phyloP scores from a whole-genome alignment of 805 yeast species.

The Lachancea lanzarotensis region DNA sequence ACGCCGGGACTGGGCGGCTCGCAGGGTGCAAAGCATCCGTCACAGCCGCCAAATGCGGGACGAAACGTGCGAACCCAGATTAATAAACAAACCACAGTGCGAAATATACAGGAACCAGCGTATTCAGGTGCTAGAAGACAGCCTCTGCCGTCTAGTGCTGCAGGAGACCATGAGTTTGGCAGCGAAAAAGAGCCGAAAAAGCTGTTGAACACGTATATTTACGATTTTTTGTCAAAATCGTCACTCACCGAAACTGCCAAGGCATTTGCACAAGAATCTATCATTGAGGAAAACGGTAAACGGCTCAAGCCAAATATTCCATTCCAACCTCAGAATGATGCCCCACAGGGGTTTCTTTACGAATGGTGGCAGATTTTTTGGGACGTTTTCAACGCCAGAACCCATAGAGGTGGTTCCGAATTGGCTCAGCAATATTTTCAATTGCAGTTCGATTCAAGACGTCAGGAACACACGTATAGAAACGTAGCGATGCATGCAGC shows the following conservation, averaged over 20 bases:
- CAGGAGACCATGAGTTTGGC: too few relatives aligned
- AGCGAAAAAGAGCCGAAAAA: constrained; percentile 33
- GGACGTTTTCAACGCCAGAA: constrained; percentile 84
- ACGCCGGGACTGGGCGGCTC: constrained; percentile 1
- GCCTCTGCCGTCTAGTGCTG: background rate
- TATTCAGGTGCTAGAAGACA: background rate
- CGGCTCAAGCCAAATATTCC: constrained; percentile 5
- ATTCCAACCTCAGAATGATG: constrained; percentile 43
- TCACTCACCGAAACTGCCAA: constrained; percentile 66
- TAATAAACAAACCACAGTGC: background rate
- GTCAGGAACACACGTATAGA: constrained; percentile 49
- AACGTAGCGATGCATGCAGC: constrained; percentile 41
- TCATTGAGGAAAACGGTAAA: constrained; percentile 33
- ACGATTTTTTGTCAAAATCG: constrained; percentile 76
- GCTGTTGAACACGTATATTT: constrained; percentile 72
- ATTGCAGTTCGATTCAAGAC: constrained; percentile 50
- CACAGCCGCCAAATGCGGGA: background rate
- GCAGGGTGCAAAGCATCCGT: background rate
- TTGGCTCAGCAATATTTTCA: constrained; percentile 69
- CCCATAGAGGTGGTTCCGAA: constrained; percentile 55
- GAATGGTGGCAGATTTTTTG: constrained; percentile 98
- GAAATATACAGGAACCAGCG: background rate
- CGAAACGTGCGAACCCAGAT: background rate
- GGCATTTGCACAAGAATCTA: constrained; percentile 71
- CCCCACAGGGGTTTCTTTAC: constrained; percentile 78